Evolutionary conservation across 345 rosid genomes (phyloP).

Genomic region (Dipteronia sinensis): DNA sequence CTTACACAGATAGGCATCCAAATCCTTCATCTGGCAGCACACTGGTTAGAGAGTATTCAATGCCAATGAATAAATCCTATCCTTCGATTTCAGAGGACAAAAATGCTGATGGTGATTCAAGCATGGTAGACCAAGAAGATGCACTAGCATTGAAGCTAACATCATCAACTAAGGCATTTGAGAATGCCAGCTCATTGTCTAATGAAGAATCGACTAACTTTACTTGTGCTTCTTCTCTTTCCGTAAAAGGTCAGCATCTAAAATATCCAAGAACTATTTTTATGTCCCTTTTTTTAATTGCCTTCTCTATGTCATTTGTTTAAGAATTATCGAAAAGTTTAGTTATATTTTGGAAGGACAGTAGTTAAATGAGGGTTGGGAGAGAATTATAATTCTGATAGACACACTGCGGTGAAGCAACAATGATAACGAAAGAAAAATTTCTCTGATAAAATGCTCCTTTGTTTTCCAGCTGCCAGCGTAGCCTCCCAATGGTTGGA

Average conservation of each 20-base stretch:
- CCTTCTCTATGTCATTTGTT: background rate
- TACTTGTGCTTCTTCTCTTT: constrained; percentile 55
- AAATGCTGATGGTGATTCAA: constrained; percentile 33
- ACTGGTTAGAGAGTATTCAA: constrained; percentile 27
- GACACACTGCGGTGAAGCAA: constrained; percentile 14
- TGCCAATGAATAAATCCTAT: constrained; percentile 28
- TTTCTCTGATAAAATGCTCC: constrained; percentile 25
- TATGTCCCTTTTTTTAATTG: constrained; percentile 11
- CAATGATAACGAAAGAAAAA: constrained; percentile 26
- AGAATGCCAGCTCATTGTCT: constrained; percentile 42
- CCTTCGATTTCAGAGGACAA: constrained; percentile 26
- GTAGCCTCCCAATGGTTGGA: constrained; percentile 96
- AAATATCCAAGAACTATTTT: background rate
- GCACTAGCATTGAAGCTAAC: constrained; percentile 52
- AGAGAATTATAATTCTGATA: background rate
- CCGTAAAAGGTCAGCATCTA: constrained; percentile 61
- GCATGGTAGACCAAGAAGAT: constrained; percentile 45
- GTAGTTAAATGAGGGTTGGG: background rate
- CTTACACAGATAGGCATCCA: constrained; percentile 32
- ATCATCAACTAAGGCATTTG: constrained; percentile 50
- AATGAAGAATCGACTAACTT: constrained; percentile 45
- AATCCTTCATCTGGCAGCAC: constrained; percentile 32
- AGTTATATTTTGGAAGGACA: background rate
- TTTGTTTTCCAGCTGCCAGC: constrained; percentile 71
- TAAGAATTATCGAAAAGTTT: background rate